Evolutionary conservation across 495 filamentous ascomycete species (phyloP).

Genomic region (Hypoxylon intermedium): DNA sequence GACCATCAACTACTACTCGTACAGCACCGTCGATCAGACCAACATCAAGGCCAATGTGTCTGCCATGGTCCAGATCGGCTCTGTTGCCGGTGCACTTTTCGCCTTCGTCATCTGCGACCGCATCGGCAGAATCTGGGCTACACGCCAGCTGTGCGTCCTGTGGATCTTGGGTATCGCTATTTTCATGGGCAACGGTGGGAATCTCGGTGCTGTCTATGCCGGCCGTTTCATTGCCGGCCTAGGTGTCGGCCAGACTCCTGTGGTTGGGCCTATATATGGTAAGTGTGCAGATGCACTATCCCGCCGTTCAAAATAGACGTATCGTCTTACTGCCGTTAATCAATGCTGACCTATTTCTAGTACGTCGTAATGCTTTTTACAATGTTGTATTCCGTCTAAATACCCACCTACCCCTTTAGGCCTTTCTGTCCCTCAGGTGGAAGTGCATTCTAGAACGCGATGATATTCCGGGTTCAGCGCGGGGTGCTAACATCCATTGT

Average conservation of each 20-base stretch:
- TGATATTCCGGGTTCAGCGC: conserved; percentile 4
- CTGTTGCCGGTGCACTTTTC: conserved; percentile 68
- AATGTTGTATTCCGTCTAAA: not conserved
- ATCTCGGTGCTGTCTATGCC: conserved; percentile 68
- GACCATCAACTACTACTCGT: conserved; percentile 63
- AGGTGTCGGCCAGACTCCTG: conserved; percentile 71
- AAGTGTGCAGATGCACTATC: not conserved
- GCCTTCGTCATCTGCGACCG: conserved; percentile 73
- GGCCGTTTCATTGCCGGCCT: conserved; percentile 73
- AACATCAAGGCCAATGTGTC: conserved; percentile 74
- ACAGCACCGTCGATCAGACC: conserved; percentile 60
- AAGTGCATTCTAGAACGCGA: conserved; percentile 5
- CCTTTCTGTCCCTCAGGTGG: not conserved
- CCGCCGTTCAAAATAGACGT: not conserved
- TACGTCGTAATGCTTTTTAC: conserved; percentile 15
- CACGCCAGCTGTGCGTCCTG: conserved; percentile 67
- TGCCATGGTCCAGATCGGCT: conserved; percentile 75
- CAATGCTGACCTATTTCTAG: conserved; percentile 15
- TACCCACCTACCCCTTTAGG: not conserved
- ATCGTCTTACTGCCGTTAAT: not conserved
- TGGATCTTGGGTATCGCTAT: conserved; percentile 74
- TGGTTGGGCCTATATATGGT: conserved; percentile 65
- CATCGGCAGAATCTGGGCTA: conserved; percentile 73
- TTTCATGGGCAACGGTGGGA: conserved; percentile 69
- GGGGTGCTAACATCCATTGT: conserved; percentile 16